Evolutionary conservation across 768 basidiomycete species (phyloP), one percentile per base, ranked within the genome.

Genomic region (Gymnopilus junonius): DNA sequence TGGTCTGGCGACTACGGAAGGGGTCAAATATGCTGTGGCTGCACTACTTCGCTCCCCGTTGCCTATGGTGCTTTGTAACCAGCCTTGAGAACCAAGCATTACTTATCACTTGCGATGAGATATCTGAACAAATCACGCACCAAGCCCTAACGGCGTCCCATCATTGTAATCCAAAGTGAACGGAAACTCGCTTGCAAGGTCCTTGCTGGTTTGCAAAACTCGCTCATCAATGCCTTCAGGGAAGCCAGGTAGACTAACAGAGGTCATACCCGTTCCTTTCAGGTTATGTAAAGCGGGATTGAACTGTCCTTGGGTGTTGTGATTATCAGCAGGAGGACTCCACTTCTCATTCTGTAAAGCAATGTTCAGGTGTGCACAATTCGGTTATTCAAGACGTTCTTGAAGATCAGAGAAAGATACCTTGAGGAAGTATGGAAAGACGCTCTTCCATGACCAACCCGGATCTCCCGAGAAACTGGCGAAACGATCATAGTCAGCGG

Each of bases 401-500:
- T 10, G 12, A 4, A 40, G 17, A 29, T 2, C 6, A 29, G 15
- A 7, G 37, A 27, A 17, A 39, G 21, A 50, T 7, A 73, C 76
- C 66, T 70, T 74, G 7, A 60, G 31, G 29, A 73, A 62, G 39
- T 72, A 74, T 17, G 69, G 67, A 10, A 68, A 56, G 4, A 79
- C 56, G 6, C 61, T 68, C 1, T 64, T 61, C 74, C 75, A 77
- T 0, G 69, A 67, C 87, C 87, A 89, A 2, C 77, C 77, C 0
- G 75, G 56, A 29, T 86, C 83, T 5, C 81, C 83, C 11, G 77
- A 73, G 34, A 82, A 73, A 2, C 67, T 40, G 0, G 83, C 85
- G 72, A 81, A 86, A 59, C 83, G 80, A 64, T 88, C 82, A 56
- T 80, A 89, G 64, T 87, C 87, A 31, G 77, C 74, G 1, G 60